Conservation (phyloP, 2,329 filamentous ascomycete genomes). For the Eutypella sp. region DNA sequence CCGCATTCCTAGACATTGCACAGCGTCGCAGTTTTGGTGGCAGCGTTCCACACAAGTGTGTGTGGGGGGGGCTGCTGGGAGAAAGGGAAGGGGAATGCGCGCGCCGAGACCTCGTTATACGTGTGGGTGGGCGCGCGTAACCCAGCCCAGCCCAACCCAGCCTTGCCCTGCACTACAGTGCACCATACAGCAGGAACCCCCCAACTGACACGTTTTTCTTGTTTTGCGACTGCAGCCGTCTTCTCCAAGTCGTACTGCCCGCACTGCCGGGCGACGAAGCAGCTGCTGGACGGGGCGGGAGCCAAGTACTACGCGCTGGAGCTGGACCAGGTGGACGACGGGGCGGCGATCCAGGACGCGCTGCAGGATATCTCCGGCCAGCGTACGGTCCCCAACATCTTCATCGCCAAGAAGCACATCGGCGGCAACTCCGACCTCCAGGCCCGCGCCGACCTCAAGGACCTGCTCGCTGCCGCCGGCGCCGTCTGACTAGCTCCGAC, state of each 20-base stretch:
- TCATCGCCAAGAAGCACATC: conserved; percentile 85
- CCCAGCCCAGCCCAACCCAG: too few species aligned
- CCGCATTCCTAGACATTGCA: too few species aligned
- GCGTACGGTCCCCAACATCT: conserved; percentile 92
- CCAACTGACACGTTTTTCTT: conserved; percentile 5
- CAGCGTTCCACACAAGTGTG: too few species aligned
- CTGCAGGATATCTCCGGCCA: conserved; percentile 77
- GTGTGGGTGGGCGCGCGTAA: too few species aligned
- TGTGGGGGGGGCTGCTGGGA: too few species aligned
- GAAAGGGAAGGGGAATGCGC: too few species aligned
- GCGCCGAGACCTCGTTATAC: too few species aligned
- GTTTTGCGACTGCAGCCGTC: conserved; percentile 55
- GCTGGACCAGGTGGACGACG: conserved; percentile 81
- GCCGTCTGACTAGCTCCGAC: conserved; percentile 49
- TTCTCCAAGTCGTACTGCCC: conserved; percentile 98
- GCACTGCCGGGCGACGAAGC: conserved; percentile 80
- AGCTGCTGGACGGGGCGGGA: conserved; percentile 61
- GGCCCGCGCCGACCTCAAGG: conserved; percentile 59
- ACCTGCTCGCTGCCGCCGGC: conserved; percentile 58
- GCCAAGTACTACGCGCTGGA: conserved; percentile 74
- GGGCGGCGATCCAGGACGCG: conserved; percentile 74
- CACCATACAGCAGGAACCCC: not conserved
- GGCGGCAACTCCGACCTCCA: conserved; percentile 92
- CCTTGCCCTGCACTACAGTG: not conserved
- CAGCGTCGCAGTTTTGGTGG: too few species aligned